Base-by-base conservation (phyloP, 306 rosid species). In the Cucurbita argyrosperma region DNA sequence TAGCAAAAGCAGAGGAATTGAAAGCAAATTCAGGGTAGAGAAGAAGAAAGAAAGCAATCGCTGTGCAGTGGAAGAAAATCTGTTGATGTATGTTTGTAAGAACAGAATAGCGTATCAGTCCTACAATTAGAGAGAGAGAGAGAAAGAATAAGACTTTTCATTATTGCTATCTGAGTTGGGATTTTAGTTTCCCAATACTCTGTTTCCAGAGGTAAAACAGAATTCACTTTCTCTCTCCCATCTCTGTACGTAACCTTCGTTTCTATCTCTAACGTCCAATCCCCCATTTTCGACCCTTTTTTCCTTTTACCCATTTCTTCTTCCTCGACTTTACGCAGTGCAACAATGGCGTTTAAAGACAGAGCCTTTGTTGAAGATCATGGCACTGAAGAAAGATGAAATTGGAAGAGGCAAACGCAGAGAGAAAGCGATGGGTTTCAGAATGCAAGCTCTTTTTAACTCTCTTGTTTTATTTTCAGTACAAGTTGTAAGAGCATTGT, bases 111-210 rank as follows among this genome's bases (percentile, higher is more conserved):
- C 82, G 83, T 78, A 85, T 81, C 83, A 81, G 84, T 87, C 78
- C 54, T 50, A 50, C 54, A 13, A 50, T n/a, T 50, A 46, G 14
- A 46, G 13, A 49, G 1, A 49, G 52, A 49, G 52, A 49, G 54
- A 50, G 54, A 50, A 18, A 60, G 51, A 52, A 47, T 15, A 80
- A 77, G 82, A 72, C 74, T 73, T 81, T 79, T 80, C 71, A 82
- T 88, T 80, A 86, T 85, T 89, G 90, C 90, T 78, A 66, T 85
- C 88, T 82, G 90, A 89, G 86, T 84, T 79, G 88, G 90, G 91
- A 86, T 88, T 92, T 92, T 84, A 84, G 80, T 81, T 66, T 90
- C 85, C 88, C 92, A 90, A 88, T 40, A 55, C 57, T 47, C 39
- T 30, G 35, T 64, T 30, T 13, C 12, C 57, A 63, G 76, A 74